Base-by-base conservation (phyloP, 495 filamentous ascomycete genomes). In the Mytilinidion resinicola region DNA sequence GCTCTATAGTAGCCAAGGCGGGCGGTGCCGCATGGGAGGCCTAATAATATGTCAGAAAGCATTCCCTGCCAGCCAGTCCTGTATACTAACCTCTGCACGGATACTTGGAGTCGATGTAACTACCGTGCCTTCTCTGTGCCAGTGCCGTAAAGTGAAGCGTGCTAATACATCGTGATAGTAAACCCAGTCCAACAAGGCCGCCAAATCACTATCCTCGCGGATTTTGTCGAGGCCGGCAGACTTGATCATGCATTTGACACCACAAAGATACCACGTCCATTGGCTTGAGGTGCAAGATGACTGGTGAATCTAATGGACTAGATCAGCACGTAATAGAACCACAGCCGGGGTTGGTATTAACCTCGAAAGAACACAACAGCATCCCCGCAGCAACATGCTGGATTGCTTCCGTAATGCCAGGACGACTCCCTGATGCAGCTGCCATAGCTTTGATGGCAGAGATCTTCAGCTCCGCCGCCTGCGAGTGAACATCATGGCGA, bases 381-480 rank as follows among this genome's bases (percentile, higher is more conserved):
- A 74, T 73, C 7, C 62, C 65, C 8, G 72, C 55, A 25, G 72
- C 72, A 51, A 73, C 62, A 59, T 74, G 72, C 44, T 73, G 71
- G 14, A 65, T 63, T 9, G 68, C 68, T 46, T 72, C 69, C 8
- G 15, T 47, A 14, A 59, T 55, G 50, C 33, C 51, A 25, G 59
- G 34, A 14, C 66, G 41, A 20, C 30, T 17, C 10, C 21, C 57
- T 6, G 69, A 30, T 30, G 25, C 25, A 30, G 25, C 64, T 12
- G 53, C 37, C 51, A 72, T 48, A 7, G 57, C 58, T 12, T 60
- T 55, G 25, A 72, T 41, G 21, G 67, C 69, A 9, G 65, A 67
- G 25, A 68, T 67, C 47, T 72, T 72, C 42, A 68, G 65, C 53
- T 69, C 55, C n/a, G 64, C 41, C 11, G 69, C 70, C 25, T 30